Evolutionary conservation across 2,329 filamentous ascomycete genomes (phyloP).

Genomic region (Colletotrichum sp.): DNA sequence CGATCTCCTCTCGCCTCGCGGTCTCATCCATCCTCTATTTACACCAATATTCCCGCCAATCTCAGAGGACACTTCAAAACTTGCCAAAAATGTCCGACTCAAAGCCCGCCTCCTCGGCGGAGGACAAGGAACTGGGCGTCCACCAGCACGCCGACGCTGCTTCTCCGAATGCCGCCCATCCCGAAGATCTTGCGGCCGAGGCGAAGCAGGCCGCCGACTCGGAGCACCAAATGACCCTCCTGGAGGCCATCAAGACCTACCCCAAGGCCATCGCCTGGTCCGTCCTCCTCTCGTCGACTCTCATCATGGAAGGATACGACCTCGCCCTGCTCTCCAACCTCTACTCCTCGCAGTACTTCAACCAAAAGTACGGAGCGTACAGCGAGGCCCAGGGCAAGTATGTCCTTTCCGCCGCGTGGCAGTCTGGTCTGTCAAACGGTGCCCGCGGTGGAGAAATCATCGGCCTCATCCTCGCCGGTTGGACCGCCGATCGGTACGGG

Average conservation of each 20-base stretch:
- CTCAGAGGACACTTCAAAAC: background rate
- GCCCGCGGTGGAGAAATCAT: slow-evolving; percentile 59
- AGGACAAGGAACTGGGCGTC: slow-evolving; percentile 25
- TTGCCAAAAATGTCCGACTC: slow-evolving; percentile 27
- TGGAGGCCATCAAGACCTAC: slow-evolving; percentile 44
- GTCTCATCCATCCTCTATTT: background rate
- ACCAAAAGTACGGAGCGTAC: slow-evolving; percentile 49
- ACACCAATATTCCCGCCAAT: background rate
- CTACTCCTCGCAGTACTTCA: slow-evolving; percentile 51
- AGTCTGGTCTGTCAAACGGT: slow-evolving; percentile 60
- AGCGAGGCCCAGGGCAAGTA: slow-evolving; percentile 40
- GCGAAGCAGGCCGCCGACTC: slow-evolving; percentile 44
- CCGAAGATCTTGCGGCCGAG: slow-evolving; percentile 34
- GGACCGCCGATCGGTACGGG: slow-evolving; percentile 53
- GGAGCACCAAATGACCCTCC: slow-evolving; percentile 46
- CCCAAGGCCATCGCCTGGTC: slow-evolving; percentile 55
- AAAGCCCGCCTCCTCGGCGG: background rate
- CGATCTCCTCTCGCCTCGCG: background rate
- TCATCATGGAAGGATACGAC: slow-evolving; percentile 59
- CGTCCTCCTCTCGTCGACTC: slow-evolving; percentile 46
- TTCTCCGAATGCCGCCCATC: background rate
- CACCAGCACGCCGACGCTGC: slow-evolving; percentile 26
- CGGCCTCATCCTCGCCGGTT: slow-evolving; percentile 59
- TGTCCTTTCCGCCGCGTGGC: slow-evolving; percentile 59
- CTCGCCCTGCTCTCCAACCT: slow-evolving; percentile 53